Conservation (phyloP, 768 basidiomycete genomes). For the Neoboletus subvelutipes region DNA sequence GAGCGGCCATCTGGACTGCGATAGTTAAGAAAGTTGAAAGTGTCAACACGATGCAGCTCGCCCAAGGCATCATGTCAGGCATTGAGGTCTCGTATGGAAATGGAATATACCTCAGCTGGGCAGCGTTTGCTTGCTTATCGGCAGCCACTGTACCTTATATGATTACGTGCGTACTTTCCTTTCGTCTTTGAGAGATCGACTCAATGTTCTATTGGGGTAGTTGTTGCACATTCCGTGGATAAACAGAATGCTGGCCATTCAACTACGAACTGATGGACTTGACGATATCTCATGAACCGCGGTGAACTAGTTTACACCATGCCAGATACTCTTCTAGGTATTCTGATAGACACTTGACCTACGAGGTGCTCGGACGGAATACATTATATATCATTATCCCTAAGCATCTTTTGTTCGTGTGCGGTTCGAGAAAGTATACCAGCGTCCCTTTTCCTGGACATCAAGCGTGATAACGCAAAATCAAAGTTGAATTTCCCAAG, state of each 20-base stretch:
- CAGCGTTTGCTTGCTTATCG: slow-evolving; percentile 64
- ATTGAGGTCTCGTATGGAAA: slow-evolving; percentile 61
- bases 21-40: slow-evolving; percentile 61
- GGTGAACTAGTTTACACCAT: slow-evolving; percentile 5
- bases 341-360: slow-evolving; percentile 6
- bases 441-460: background rate
- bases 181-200: background rate
- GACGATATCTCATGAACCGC: slow-evolving; percentile 16
- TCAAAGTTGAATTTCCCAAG: background rate
- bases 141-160: slow-evolving; percentile 72
- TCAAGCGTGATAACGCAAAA: background rate
- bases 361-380: slow-evolving; percentile 16
- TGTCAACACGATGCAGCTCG: slow-evolving; percentile 54
- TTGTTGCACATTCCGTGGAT: slow-evolving; percentile 81
- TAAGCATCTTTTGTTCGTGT: background rate
- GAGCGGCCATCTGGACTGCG: slow-evolving; percentile 75
- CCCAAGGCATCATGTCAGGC: slow-evolving; percentile 48
- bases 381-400: slow-evolving; percentile 25
- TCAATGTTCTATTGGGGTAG: slow-evolving; percentile 36
- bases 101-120: slow-evolving; percentile 71
- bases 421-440: background rate
- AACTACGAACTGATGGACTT: slow-evolving; percentile 13
- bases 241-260: slow-evolving; percentile 33
- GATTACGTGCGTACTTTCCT: slow-evolving; percentile 56
- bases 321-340: background rate